Evolutionary conservation across 805 yeast species (phyloP).

Genomic region (Yamadazyma nakazawae): DNA sequence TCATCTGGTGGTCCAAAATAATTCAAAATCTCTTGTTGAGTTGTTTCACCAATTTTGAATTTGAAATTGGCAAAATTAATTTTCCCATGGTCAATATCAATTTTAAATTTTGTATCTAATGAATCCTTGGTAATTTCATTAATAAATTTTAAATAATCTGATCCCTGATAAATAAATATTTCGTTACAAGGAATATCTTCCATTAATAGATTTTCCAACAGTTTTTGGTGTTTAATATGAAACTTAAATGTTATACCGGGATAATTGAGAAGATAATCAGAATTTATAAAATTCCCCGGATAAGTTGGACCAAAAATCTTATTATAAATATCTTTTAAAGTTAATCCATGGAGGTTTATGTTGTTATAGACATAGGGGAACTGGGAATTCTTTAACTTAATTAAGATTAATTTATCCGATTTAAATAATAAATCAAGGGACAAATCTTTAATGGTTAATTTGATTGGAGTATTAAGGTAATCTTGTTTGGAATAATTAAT

Average conservation of each 20-base stretch:
- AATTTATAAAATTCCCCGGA: conserved; percentile 40
- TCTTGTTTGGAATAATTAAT: conserved; percentile 23
- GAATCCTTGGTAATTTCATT: conserved; percentile 13
- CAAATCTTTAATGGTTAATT: conserved; percentile 8
- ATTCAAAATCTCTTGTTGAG: conserved; percentile 47
- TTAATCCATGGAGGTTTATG: conserved; percentile 17
- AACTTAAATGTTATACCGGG: conserved; percentile 57
- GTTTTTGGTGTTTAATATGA: conserved; percentile 11
- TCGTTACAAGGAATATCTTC: conserved; percentile 35
- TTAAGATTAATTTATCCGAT: conserved; percentile 23
- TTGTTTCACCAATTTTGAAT: conserved; percentile 39
- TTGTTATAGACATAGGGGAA: conserved; percentile 26
- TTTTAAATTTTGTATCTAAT: conserved; percentile 6
- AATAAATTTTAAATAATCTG: conserved; percentile 20
- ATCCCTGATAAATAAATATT: conserved; percentile 38
- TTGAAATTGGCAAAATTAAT: background rate
- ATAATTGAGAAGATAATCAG: conserved; percentile 46
- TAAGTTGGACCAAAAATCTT: conserved; percentile 61
- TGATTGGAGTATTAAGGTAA: conserved; percentile 30
- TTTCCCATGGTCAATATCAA: background rate
- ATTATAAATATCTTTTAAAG: conserved; percentile 48
- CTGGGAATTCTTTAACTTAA: conserved; percentile 21
- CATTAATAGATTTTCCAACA: conserved; percentile 31
- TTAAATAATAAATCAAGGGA: conserved; percentile 28
- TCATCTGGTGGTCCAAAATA: conserved; percentile 58